Conservation (phyloP, 164 flowering plant genomes). For the Vitis vinifera region ASM3070453v1 NC_081819.1:18460501-18461000, state of each 20-base stretch:
- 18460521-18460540: conserved; percentile 10
- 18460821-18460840: background rate
- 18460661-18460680: background rate
- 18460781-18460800: background rate
- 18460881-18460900: background rate
- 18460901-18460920: background rate
- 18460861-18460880: too few species aligned
- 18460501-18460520: conserved; percentile 10
- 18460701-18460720: conserved; percentile 35
- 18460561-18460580: conserved; percentile 27
- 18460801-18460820: background rate
- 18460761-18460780: background rate
- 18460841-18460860: background rate
- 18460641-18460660: background rate
- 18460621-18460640: background rate
- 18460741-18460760: conserved; percentile 65
- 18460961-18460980: conserved; percentile 82
- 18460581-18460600: conserved; percentile 27
- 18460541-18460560: conserved; percentile 35
- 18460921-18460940: background rate
- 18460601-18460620: conserved; percentile 26
- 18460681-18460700: conserved; percentile 37
- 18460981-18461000: conserved; percentile 78
- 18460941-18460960: conserved; percentile 1
- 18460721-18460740: conserved; percentile 61